Evolutionary conservation across 1,284 basidiomycete species (phyloP).

Genomic region (Sutorius eximius): DNA sequence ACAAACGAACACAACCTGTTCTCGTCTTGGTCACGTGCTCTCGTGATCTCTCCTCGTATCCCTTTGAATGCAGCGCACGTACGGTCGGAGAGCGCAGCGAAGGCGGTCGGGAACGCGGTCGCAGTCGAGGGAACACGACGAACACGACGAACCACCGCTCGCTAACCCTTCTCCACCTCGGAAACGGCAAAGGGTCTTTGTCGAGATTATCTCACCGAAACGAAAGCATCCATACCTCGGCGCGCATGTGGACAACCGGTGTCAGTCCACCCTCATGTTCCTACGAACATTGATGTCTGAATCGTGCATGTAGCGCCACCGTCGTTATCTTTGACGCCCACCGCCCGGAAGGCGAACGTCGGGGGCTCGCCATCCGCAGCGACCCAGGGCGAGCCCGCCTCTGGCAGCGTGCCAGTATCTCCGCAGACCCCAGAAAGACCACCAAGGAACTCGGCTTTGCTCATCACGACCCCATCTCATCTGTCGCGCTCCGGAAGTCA

Average conservation of each 20-base stretch:
- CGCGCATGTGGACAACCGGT: neutral
- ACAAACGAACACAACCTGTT: neutral
- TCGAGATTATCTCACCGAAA: conserved; percentile 25
- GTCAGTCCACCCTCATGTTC: neutral
- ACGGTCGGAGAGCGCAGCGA: conserved; percentile 38
- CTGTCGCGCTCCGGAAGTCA: conserved; percentile 6
- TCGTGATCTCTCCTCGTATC: neutral
- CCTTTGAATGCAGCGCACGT: conserved; percentile 38
- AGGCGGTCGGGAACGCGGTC: conserved; percentile 3
- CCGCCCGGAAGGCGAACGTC: neutral
- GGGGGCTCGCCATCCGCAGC: neutral
- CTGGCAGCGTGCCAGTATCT: neutral
- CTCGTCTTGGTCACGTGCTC: conserved; percentile 17
- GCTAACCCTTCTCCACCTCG: conserved; percentile 10
- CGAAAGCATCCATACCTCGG: conserved; percentile 5
- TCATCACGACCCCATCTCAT: neutral
- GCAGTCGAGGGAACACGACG: neutral
- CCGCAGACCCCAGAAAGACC: conserved; percentile 22
- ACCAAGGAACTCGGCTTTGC: neutral
- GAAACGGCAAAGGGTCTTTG: conserved; percentile 25
- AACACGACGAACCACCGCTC: neutral
- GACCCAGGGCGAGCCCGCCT: neutral
- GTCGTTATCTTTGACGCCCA: neutral
- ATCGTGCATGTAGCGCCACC: neutral
- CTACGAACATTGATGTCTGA: neutral